phyloP scores from a whole-genome alignment of 2,329 filamentous ascomycete genomes.

The Volutella citrinella region DNA sequence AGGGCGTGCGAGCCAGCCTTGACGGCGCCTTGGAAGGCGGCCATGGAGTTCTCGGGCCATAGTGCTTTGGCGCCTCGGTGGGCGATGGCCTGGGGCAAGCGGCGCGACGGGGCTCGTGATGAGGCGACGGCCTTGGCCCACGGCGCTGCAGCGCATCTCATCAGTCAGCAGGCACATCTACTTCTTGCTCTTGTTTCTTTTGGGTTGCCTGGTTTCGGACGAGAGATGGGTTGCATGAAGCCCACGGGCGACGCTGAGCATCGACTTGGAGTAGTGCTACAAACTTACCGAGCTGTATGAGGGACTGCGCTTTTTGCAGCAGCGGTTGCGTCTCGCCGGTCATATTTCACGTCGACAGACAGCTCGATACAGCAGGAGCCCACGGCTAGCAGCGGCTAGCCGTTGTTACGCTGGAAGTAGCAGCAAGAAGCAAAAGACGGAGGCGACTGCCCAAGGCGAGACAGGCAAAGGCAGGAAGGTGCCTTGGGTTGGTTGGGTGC shows the following conservation, averaged over 20 bases:
- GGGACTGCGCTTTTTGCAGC: conserved; percentile 10
- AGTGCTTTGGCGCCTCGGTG: conserved; percentile 76
- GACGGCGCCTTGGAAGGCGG: conserved; percentile 71
- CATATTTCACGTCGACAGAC: no score
- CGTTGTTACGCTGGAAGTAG: no score
- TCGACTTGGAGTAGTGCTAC: no score
- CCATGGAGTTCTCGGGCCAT: conserved; percentile 84
- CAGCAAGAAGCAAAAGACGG: no score
- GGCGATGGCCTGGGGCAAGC: conserved; percentile 68
- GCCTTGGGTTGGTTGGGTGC: no score
- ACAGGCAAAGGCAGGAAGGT: no score
- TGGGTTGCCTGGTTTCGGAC: conserved; percentile 4
- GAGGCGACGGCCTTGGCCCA: conserved; percentile 34
- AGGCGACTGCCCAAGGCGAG: no score
- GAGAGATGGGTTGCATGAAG: no score
- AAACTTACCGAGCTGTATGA: conserved; percentile 6
- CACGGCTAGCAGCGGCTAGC: no score
- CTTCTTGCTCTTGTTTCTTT: conserved; percentile 14
- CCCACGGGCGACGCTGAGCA: no score
- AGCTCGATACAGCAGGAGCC: no score
- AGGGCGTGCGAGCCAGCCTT: conserved; percentile 74
- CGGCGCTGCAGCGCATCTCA: conserved; percentile 21
- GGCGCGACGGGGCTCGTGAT: conserved; percentile 20
- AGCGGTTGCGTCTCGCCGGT: conserved; percentile 11
- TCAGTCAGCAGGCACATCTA: no score